These are phyloP conservation scores for Hypsizygus ulmarius DNA, from an alignment of 1,284 basidiomycete species.

Conservation along the genomic window DNA sequence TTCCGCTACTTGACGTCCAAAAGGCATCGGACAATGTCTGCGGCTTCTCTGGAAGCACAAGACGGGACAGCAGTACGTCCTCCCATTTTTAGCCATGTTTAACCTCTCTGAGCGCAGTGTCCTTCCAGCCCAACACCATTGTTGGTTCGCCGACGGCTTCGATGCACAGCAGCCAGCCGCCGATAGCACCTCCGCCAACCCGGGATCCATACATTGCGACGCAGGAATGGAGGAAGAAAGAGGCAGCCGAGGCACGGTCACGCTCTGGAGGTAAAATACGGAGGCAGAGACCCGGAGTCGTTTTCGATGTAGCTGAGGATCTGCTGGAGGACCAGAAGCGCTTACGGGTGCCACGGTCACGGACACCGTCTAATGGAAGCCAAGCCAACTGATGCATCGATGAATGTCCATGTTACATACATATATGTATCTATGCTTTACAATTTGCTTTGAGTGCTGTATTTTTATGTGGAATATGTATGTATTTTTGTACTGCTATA, in stretches of 20 bases:
- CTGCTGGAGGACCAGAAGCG: slow-evolving; percentile 35
- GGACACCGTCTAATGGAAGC: slow-evolving; percentile 11
- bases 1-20: slow-evolving; percentile 59
- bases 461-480: not conserved
- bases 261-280: slow-evolving; percentile 40
- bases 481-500: not conserved
- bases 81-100: slow-evolving; percentile 1
- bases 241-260: slow-evolving; percentile 30
- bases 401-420: slow-evolving; percentile 2
- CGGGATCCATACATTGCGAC: slow-evolving; percentile 64
- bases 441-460: not conserved
- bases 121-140: slow-evolving; percentile 59
- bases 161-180: slow-evolving; percentile 51
- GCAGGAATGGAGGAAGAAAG: slow-evolving; percentile 56
- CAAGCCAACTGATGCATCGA: slow-evolving; percentile 10
- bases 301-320: slow-evolving; percentile 62
- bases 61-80: slow-evolving; percentile 70
- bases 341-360: slow-evolving; percentile 16
- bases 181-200: slow-evolving; percentile 52
- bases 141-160: slow-evolving; percentile 74
- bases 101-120: slow-evolving; percentile 15
- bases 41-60: slow-evolving; percentile 69
- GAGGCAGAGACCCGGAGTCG: slow-evolving; percentile 63
- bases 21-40: slow-evolving; percentile 65
- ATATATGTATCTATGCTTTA: not conserved